These are phyloP conservation scores for Pelargonium fulgidum DNA, from an alignment of 441 rosid species.

Conservation along the genomic window DNA sequence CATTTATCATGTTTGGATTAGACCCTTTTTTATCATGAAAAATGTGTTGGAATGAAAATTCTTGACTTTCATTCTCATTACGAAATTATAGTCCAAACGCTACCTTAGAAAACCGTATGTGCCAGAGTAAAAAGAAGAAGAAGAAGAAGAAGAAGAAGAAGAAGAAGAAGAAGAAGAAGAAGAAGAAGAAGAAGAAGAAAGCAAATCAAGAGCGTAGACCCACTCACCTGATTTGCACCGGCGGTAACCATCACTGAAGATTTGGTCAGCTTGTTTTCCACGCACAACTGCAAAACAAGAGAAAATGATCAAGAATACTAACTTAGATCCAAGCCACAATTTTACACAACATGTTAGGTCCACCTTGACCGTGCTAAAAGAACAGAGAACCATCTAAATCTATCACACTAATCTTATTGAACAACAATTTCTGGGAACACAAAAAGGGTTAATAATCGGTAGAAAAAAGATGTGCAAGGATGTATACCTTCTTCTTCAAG, in stretches of 20 bases:
- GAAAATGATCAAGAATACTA: conserved; percentile 1
- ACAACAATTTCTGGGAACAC: neutral
- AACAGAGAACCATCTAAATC: too few species aligned
- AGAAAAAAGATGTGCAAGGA: conserved; percentile 8
- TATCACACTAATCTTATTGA: too few species aligned
- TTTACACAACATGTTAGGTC: neutral
- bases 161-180: too few species aligned
- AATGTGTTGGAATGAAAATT: too few species aligned
- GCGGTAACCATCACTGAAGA: conserved; percentile 95
- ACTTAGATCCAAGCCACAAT: conserved; percentile 2
- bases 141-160: too few species aligned
- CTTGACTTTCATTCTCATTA: too few species aligned
- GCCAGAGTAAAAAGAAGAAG: neutral
- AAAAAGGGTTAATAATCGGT: conserved; percentile 13
- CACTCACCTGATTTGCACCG: conserved; percentile 88
- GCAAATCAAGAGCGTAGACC: conserved; percentile 2
- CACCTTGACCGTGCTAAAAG: too few species aligned
- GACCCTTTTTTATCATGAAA: too few species aligned
- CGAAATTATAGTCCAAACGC: too few species aligned
- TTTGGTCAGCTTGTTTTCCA: conserved; percentile 65
- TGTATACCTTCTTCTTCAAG: conserved; percentile 52
- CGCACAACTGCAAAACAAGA: conserved; percentile 43
- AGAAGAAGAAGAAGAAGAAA: conserved; percentile 2
- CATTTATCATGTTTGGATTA: too few species aligned
- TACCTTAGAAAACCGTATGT: neutral